Evolutionary conservation across 371 early-diverging fungal species (phyloP), one percentile per base, ranked within the genome.

Genomic region (Zopfochytrium polystomum): DNA sequence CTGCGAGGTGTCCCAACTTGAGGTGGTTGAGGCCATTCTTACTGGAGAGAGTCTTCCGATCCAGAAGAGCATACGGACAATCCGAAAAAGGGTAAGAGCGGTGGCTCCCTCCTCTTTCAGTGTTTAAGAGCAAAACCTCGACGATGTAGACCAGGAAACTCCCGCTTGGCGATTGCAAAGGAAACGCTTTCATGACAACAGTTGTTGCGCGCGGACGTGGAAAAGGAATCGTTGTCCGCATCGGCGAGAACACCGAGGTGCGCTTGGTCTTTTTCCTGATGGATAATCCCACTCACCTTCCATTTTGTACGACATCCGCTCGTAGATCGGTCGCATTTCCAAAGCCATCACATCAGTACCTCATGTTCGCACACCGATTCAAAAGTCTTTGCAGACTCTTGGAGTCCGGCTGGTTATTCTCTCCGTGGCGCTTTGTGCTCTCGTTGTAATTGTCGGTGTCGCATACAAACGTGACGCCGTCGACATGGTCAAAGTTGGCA

Each of bases 271-370:
- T 22, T 66, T 30, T 27, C 27, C 26, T 29, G 2, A 25, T 27
- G 15, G 6, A 20, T 18, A 25, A 5, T 29, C 51, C 15, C 23
- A 25, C 1, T 3, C 7, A n/a, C 22, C 29, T 47, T 27, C 48
- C n/a, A n/a, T n/a, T n/a, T n/a, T n/a, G n/a, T n/a, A n/a, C n/a
- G n/a, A n/a, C n/a, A n/a, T n/a, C n/a, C n/a, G n/a, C n/a, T n/a
- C n/a, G n/a, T n/a, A 70, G 62, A 91, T 96, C 52, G 96, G 96
- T 45, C 82, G 86, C 62, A 96, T 96, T 35, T 89, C 91, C 33
- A 87, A 87, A 42, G 87, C 90, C 55, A 82, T 96, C 38, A 81
- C 89, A 63, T 84, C 87, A 32, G 79, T 81, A 29, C 82, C 84
- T 22, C 78, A 82, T 48, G 73, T 79, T 29, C 82, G 83, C 59